Evolutionary conservation across 2,329 filamentous ascomycete species (phyloP).

Genomic region (Colletotrichum navitas): DNA sequence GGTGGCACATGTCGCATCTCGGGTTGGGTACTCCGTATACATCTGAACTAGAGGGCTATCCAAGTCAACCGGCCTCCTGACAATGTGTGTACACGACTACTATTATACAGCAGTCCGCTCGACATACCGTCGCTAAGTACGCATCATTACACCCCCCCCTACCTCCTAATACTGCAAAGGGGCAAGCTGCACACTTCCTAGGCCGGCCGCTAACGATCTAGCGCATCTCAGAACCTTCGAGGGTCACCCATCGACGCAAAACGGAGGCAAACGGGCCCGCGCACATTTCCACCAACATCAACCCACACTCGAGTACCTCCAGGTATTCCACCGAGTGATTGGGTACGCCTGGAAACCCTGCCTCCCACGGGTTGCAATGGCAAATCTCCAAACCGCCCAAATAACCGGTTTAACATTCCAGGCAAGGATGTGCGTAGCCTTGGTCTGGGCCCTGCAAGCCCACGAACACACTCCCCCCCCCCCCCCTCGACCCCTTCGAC

Average conservation of each 20-base stretch:
- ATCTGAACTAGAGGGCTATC: slow-evolving; percentile 20
- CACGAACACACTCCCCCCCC: background rate
- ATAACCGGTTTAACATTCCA: slow-evolving; percentile 39
- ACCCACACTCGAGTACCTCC: background rate
- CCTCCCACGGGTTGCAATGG: slow-evolving; percentile 19
- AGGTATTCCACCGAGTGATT: background rate
- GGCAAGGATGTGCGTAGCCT: slow-evolving; percentile 34
- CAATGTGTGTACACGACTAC: too few relatives aligned
- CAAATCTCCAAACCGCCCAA: slow-evolving; percentile 34
- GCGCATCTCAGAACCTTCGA: slow-evolving; percentile 37
- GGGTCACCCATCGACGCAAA: slow-evolving; percentile 32
- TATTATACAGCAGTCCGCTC: background rate
- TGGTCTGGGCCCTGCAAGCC: slow-evolving; percentile 30
- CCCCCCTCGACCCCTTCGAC: background rate
- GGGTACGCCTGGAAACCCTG: slow-evolving; percentile 7
- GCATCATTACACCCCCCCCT: background rate
- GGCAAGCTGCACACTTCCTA: slow-evolving; percentile 33
- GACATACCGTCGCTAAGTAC: slow-evolving; percentile 6
- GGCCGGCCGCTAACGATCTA: slow-evolving; percentile 31
- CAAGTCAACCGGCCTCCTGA: background rate
- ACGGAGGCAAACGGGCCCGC: slow-evolving; percentile 25
- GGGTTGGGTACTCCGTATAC: slow-evolving; percentile 3
- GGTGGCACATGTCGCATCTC: background rate
- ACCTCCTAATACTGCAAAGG: slow-evolving; percentile 13
- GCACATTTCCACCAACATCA: slow-evolving; percentile 2